Evolutionary conservation across 2,329 filamentous ascomycete species (phyloP).

Genomic region (Rhinocladiella mackenziei): DNA sequence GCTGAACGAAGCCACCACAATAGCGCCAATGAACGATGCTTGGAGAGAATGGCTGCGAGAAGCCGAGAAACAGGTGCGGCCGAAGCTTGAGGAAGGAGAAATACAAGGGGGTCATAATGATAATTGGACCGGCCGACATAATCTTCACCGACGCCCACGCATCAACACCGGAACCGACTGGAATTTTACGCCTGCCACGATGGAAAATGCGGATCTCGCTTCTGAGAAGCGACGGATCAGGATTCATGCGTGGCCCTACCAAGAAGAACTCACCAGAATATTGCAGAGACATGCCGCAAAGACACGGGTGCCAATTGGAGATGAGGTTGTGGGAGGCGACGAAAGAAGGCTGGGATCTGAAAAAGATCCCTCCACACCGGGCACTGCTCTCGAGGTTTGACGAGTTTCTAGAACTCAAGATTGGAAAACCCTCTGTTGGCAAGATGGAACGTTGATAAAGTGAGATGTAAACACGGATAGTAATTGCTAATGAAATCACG

Average conservation of each 20-base stretch:
- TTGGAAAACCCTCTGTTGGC: no score
- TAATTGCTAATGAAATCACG: no score
- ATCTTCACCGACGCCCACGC: slow-evolving; percentile 6
- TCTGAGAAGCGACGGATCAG: slow-evolving; percentile 4
- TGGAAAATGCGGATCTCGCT: neutral
- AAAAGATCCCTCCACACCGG: neutral
- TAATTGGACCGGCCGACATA: slow-evolving; percentile 6
- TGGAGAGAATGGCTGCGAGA: slow-evolving; percentile 42
- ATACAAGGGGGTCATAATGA: neutral
- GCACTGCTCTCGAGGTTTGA: neutral
- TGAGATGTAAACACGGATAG: no score
- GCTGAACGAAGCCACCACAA: slow-evolving; percentile 34
- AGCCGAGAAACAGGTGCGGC: slow-evolving; percentile 28
- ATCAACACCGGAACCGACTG: slow-evolving; percentile 6
- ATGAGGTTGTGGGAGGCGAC: neutral
- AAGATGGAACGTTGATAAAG: no score
- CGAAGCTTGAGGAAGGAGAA: neutral
- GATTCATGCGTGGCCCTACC: slow-evolving; percentile 7
- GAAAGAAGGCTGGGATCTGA: neutral
- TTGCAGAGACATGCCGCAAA: neutral
- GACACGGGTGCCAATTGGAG: slow-evolving; percentile 1
- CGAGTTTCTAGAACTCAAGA: no score
- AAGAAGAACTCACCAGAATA: slow-evolving; percentile 3
- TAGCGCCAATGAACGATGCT: slow-evolving; percentile 38
- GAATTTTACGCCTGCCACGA: slow-evolving; percentile 5